Evolutionary conservation across 192 early-diverging fungal genomes (phyloP), one percentile per base, ranked within the genome.

Genomic region (Linnemannia elongata): DNA sequence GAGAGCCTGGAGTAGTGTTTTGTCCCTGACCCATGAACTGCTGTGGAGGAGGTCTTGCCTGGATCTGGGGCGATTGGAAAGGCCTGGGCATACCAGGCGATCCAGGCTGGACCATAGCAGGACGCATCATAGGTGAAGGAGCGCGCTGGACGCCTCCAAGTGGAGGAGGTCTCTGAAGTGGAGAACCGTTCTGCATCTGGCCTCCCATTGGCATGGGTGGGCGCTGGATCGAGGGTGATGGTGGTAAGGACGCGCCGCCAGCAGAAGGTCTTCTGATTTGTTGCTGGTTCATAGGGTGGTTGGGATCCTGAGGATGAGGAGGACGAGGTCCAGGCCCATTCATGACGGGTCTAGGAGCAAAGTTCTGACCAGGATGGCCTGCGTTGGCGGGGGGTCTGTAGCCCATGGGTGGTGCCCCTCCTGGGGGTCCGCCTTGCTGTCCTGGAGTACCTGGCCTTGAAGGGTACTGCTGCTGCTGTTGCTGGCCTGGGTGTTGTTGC

Each of bases 161-260:
- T 17, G 77, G 69, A 1, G 77, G 77, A 30, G 77, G 77, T 10
- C 77, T 69, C 77, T 81, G 80, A 6, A 81, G 79, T 22, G 80
- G 76, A 18, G 79, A 36, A 24, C 49, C 73, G 38, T 70, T 74
- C 55, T 77, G 76, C 35, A 69, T 36, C 66, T 69, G 76, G 63
- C 57, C 38, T 72, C 44, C 74, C 17, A 36, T 39, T 39, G 77
- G 77, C 77, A 79, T 70, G 17, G 77, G 77, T 30, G 77, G 77
- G 27, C 77, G 77, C 60, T 78, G 76, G 38, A 79, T 70, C 27
- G 69, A 69, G 41, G 77, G 77, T 27, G 77, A 79, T 30, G 77
- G 52, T 39, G 77, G 77, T 30, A 79, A 47, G 17, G 77, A 47
- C 20, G 77, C 69, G 20, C 69, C 69, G 36, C 77, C 77, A 24